Evolutionary conservation across 2,329 filamentous ascomycete species (phyloP).

Genomic region (Hymenoscyphus repandus): DNA sequence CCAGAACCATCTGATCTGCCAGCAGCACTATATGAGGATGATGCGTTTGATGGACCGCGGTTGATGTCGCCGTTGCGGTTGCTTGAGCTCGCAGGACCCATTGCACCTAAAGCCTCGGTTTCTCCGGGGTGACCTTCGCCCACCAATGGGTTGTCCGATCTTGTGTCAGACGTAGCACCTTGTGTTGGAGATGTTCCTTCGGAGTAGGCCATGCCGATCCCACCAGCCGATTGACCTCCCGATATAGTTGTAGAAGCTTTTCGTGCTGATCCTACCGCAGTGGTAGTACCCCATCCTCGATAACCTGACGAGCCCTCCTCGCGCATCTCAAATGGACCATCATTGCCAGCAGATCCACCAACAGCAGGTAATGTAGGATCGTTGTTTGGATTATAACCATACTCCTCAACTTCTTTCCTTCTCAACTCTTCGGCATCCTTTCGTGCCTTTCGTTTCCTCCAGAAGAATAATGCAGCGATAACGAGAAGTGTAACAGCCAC

Average conservation of each 20-base stretch:
- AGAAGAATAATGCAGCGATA: conserved; percentile 72
- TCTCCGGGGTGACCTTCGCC: conserved; percentile 52
- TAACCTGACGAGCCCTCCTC: conserved; percentile 77
- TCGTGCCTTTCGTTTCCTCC: conserved; percentile 81
- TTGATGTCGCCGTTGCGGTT: conserved; percentile 68
- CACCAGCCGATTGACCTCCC: conserved; percentile 52
- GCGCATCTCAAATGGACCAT: conserved; percentile 65
- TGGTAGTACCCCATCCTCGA: conserved; percentile 89
- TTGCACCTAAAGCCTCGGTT: conserved; percentile 75
- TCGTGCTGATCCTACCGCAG: conserved; percentile 60
- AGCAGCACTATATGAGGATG: conserved; percentile 85
- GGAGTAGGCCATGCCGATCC: conserved; percentile 62
- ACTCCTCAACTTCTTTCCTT: conserved; percentile 94
- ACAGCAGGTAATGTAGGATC: conserved; percentile 71
- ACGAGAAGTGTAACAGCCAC: conserved; percentile 79
- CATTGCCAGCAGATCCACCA: conserved; percentile 34
- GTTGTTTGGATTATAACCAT: conserved; percentile 95
- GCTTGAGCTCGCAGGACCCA: conserved; percentile 66
- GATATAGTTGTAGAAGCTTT: conserved; percentile 89
- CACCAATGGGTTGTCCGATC: conserved; percentile 63
- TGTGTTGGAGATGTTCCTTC: conserved; percentile 67
- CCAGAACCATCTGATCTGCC: conserved; percentile 66
- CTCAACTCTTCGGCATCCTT: conserved; percentile 83
- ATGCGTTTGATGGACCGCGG: conserved; percentile 90
- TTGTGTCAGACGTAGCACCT: conserved; percentile 60